Conservation (phyloP, 495 filamentous ascomycete genomes). For the Aspergillus indologenus region DNA sequence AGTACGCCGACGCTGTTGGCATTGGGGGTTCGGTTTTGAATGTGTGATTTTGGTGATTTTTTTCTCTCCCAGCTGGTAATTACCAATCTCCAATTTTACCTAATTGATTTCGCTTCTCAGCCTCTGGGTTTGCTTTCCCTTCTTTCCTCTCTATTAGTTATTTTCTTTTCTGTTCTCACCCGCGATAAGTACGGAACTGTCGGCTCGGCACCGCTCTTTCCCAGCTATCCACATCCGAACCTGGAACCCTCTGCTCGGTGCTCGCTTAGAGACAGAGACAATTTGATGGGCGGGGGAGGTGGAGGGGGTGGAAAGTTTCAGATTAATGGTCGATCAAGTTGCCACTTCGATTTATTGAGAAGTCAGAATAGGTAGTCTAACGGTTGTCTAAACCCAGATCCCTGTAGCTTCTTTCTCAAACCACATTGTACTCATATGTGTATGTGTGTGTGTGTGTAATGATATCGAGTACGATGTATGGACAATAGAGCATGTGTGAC, state of each 20-base stretch:
- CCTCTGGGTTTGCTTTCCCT: too few relatives aligned
- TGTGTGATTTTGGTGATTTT: neutral
- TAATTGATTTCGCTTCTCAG: neutral
- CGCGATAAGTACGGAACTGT: conserved; percentile 4
- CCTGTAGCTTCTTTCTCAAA: neutral
- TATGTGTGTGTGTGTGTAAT: too few relatives aligned
- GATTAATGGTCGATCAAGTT: conserved; percentile 5
- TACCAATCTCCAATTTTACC: neutral
- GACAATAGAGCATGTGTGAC: neutral
- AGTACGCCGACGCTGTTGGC: neutral
- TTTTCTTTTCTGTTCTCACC: neutral
- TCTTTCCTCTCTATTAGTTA: neutral
- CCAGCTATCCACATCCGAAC: neutral
- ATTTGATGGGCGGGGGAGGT: neutral
- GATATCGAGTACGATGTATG: neutral
- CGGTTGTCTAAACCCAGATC: neutral
- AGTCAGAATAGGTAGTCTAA: neutral
- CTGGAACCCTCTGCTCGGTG: neutral
- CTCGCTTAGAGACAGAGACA: neutral
- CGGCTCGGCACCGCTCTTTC: neutral
- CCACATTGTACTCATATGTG: too few relatives aligned
- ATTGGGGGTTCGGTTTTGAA: too few relatives aligned
- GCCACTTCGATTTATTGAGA: neutral
- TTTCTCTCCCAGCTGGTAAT: neutral
- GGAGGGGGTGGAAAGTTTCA: neutral